phyloP scores from a whole-genome alignment of 2,329 filamentous ascomycete species.

The Cryphonectria carpinicola region DNA sequence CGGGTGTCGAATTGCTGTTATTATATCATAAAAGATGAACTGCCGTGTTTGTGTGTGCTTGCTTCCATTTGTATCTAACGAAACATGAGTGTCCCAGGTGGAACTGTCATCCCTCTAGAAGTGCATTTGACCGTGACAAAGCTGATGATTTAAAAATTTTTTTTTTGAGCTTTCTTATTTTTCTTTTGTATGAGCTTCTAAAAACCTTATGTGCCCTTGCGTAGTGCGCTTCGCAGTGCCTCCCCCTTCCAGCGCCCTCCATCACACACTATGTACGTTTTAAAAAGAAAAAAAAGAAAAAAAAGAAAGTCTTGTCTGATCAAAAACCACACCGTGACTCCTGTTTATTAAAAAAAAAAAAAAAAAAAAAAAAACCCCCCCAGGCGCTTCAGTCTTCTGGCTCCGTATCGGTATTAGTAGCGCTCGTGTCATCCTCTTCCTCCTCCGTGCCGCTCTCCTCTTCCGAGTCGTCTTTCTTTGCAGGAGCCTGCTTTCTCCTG shows the following conservation, averaged over 20 bases:
- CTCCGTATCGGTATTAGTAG: conserved; percentile 71
- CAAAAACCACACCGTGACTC: background rate
- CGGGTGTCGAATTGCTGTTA: no score
- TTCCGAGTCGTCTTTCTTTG: conserved; percentile 63
- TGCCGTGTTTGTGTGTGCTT: no score
- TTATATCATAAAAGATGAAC: no score
- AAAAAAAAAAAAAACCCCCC: conserved; percentile 9
- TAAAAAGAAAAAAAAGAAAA: no score
- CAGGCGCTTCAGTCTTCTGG: conserved; percentile 52
- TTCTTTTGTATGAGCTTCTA: background rate
- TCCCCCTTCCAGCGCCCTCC: background rate
- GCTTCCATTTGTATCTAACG: no score
- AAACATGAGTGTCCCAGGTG: background rate
- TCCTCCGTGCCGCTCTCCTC: conserved; percentile 86
- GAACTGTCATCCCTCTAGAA: background rate
- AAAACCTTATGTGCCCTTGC: background rate
- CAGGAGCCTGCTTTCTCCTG: conserved; percentile 53
- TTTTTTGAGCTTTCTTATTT: background rate
- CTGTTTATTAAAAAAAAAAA: no score
- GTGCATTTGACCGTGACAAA: background rate
- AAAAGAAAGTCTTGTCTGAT: background rate
- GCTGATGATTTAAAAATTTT: background rate
- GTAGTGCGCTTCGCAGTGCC: background rate
- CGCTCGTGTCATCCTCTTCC: conserved; percentile 68
- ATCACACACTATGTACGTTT: background rate